phyloP scores from a whole-genome alignment of 495 filamentous ascomycete genomes.

The Bacidia gigantensis region DNA sequence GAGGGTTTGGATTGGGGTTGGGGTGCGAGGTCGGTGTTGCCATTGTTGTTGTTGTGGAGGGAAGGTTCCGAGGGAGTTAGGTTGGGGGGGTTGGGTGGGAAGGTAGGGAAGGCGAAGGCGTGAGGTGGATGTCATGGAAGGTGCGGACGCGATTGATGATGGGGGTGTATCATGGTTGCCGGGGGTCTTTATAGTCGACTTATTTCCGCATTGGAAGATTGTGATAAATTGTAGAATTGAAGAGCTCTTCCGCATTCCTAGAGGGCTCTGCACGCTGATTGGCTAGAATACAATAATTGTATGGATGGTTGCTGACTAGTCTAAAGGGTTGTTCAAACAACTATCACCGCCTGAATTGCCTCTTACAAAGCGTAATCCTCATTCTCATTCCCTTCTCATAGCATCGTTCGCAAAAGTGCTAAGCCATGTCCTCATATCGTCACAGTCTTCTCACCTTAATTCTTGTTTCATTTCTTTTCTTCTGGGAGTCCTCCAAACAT shows the following conservation, averaged over 20 bases:
- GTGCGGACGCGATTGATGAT: not conserved
- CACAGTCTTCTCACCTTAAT: constrained; percentile 2
- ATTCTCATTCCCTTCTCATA: not conserved
- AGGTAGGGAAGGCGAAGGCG: not conserved
- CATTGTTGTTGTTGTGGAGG: not conserved
- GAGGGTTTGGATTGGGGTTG: not conserved
- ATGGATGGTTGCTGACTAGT: not conserved
- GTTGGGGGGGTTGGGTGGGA: not conserved
- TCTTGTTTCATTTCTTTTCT: constrained; percentile 1
- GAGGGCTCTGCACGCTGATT: not conserved
- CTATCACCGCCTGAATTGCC: not conserved
- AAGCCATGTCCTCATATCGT: constrained; percentile 1
- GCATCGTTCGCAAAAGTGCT: not conserved
- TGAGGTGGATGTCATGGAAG: not conserved
- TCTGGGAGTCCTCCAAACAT: constrained; percentile 17
- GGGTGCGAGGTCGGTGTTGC: constrained; percentile 16
- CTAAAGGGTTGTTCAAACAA: not conserved
- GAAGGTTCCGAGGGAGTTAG: not conserved
- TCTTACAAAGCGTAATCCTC: not conserved
- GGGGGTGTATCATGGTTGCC: not conserved
- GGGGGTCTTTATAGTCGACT: too few species aligned
- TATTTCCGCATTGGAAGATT: too few species aligned
- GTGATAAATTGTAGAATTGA: not conserved
- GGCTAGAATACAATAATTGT: not conserved
- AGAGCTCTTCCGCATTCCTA: not conserved